Conservation (phyloP, 805 yeast genomes). For the Yarrowia divulgata region DNA sequence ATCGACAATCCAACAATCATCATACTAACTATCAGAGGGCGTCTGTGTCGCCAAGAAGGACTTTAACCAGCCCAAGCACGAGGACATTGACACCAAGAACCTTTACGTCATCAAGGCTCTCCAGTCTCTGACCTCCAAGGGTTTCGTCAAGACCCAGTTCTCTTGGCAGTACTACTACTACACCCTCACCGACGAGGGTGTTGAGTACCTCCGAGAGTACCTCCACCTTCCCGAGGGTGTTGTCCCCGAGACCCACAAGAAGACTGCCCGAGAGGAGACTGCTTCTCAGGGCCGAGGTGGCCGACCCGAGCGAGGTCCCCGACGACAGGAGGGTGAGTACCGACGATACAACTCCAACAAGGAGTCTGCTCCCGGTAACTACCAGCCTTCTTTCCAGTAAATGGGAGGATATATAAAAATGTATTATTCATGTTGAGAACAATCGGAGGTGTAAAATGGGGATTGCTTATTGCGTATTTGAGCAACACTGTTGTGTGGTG, state of each 20-base stretch:
- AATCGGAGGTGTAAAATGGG: neutral
- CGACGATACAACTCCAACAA: slow-evolving; percentile 68
- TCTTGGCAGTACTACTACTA: slow-evolving; percentile 99
- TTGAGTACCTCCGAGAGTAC: slow-evolving; percentile 96
- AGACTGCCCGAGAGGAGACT: slow-evolving; percentile 84
- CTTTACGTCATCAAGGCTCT: slow-evolving; percentile 97
- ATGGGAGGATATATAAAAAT: slow-evolving; percentile 34
- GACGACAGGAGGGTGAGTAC: slow-evolving; percentile 63
- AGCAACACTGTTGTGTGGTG: too few relatives aligned
- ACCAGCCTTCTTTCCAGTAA: slow-evolving; percentile 51
- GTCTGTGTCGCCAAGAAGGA: slow-evolving; percentile 99
- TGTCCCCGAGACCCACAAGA: slow-evolving; percentile 97
- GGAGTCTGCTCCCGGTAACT: slow-evolving; percentile 50
- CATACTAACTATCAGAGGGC: slow-evolving; percentile 64
- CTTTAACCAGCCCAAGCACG: slow-evolving; percentile 96
- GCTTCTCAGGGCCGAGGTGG: slow-evolving; percentile 50
- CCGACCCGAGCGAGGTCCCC: slow-evolving; percentile 57
- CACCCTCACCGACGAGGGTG: slow-evolving; percentile 99
- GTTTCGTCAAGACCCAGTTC: slow-evolving; percentile 99
- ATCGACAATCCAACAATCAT: too few relatives aligned
- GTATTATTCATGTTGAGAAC: slow-evolving; percentile 32
- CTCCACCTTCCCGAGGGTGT: slow-evolving; percentile 98
- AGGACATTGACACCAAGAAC: slow-evolving; percentile 97
- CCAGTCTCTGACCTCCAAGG: slow-evolving; percentile 98
- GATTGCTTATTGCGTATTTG: too few relatives aligned